Evolutionary conservation across 1,284 basidiomycete species (phyloP).

Genomic region (Malassezia slooffiae): DNA sequence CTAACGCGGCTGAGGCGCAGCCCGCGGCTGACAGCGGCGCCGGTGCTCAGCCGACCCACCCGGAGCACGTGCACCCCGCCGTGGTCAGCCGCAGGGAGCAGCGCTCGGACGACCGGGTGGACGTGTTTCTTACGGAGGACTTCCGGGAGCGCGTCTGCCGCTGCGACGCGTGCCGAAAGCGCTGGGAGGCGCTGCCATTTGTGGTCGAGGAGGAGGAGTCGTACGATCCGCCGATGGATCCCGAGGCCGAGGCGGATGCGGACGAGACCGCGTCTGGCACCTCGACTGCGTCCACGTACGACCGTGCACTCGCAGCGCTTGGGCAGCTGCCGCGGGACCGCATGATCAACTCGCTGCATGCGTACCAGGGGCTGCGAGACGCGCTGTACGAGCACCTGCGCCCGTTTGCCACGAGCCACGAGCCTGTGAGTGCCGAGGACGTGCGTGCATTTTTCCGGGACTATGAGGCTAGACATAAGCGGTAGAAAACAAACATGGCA

Average conservation of each 20-base stretch:
- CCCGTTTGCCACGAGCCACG: conserved; percentile 45
- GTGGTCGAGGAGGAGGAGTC: conserved; percentile 46
- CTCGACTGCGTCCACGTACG: conserved; percentile 42
- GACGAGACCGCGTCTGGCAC: conserved; percentile 24
- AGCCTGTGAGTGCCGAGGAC: conserved; percentile 42
- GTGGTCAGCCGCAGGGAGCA: too few relatives aligned
- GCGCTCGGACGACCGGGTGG: conserved; percentile 19
- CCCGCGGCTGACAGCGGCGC: too few relatives aligned
- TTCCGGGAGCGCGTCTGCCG: conserved; percentile 46
- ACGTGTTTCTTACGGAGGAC: conserved; percentile 42
- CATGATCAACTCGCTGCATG: conserved; percentile 46
- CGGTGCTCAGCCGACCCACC: too few relatives aligned
- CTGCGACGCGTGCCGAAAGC: conserved; percentile 28
- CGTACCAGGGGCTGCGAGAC: conserved; percentile 44
- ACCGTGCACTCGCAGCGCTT: conserved; percentile 47
- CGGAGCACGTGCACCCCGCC: too few relatives aligned
- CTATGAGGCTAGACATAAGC: conserved; percentile 4
- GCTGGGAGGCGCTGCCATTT: conserved; percentile 34
- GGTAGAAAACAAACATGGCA: too few relatives aligned
- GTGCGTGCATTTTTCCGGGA: conserved; percentile 45
- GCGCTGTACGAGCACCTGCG: conserved; percentile 46
- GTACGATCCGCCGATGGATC: conserved; percentile 41
- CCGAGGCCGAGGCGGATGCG: conserved; percentile 15
- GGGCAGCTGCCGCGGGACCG: conserved; percentile 45
- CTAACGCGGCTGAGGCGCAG: too few relatives aligned